Base-by-base conservation (phyloP, 2,329 filamentous ascomycete species). In the Aspergillus latus region DNA sequence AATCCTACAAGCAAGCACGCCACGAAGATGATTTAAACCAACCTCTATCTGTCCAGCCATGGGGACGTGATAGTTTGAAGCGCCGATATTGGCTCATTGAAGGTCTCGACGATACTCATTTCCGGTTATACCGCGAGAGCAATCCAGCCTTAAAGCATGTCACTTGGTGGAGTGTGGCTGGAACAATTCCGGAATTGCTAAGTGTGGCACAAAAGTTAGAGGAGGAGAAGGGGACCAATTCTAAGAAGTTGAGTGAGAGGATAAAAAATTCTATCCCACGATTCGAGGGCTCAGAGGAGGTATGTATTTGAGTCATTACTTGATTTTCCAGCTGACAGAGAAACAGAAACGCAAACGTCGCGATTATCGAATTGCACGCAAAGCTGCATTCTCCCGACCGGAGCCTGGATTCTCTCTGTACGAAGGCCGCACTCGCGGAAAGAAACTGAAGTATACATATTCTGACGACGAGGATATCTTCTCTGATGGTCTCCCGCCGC, bases 361-460 rank as follows among this genome's bases (percentile, higher is more conserved):
- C 56, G 94, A 99, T 67, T 97, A 99, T 68, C 88, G 94, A 13
- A 84, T 90, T 69, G 82, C 86, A 65, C 90, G 90, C 61, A 93
- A 93, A 69, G 90, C 93, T 59, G 88, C 89, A 57, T 97, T 97
- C 75, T 84, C 88, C 63, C 85, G 92, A 4, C 91, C 92, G 5
- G 92, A 96, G 65, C 88, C 89, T 8, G 92, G 92, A 4, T 95
- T 93, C 70, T 97, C 92, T 1, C 80, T 96, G 56, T 99, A 99
- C 72, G 94, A 99, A 77, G 94, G 94, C 49, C 90, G 94, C 52
- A 99, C 95, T 5, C 86, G 94, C 57, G 94, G 94, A 55, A 97
- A 99, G 79, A 89, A 93, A 59, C 89, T 96, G 76, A 95, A 92
- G 74, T 99, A 99, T 70, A 99, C 91, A 0, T 99, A 90, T 69